Conservation (phyloP, 192 early-diverging fungal genomes). For the Linnemannia zychae region DNA sequence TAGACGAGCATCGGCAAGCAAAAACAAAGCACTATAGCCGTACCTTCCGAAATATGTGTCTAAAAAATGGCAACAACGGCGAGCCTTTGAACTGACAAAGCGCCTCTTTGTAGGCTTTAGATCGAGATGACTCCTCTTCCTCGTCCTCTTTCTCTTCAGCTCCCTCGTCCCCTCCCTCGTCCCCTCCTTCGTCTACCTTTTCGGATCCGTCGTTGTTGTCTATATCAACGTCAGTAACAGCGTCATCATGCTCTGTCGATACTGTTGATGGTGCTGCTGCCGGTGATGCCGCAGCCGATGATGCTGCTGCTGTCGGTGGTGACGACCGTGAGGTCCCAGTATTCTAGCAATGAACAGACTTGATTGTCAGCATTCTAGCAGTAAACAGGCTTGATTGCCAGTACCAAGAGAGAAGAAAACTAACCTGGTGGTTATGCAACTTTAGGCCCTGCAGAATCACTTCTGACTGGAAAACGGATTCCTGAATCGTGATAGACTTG, state of each 20-base stretch:
- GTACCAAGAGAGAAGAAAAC: not conserved
- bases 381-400: too few species aligned
- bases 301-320: not conserved
- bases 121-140: not conserved
- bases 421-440: constrained; percentile 12
- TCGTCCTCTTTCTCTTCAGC: too few species aligned
- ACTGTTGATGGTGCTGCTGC: not conserved
- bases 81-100: constrained; percentile 7
- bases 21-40: constrained; percentile 7
- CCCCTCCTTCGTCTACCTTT: not conserved
- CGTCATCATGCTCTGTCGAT: not conserved
- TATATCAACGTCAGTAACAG: not conserved
- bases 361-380: not conserved
- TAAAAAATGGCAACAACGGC: constrained; percentile 11
- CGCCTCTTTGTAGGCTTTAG: constrained; percentile 3
- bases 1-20: not conserved
- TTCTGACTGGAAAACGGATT: constrained; percentile 19
- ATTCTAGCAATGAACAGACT: constrained; percentile 4
- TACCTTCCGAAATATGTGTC: constrained; percentile 13
- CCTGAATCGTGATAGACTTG: constrained; percentile 12
- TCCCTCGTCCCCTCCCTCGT: not conserved
- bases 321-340: not conserved
- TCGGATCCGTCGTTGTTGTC: constrained; percentile 3
- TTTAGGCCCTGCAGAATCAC: constrained; percentile 9
- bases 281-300: not conserved